Evolutionary conservation across 2,329 filamentous ascomycete species (phyloP), one percentile per base, ranked within the genome.

Genomic region (Alternaria longipes): DNA sequence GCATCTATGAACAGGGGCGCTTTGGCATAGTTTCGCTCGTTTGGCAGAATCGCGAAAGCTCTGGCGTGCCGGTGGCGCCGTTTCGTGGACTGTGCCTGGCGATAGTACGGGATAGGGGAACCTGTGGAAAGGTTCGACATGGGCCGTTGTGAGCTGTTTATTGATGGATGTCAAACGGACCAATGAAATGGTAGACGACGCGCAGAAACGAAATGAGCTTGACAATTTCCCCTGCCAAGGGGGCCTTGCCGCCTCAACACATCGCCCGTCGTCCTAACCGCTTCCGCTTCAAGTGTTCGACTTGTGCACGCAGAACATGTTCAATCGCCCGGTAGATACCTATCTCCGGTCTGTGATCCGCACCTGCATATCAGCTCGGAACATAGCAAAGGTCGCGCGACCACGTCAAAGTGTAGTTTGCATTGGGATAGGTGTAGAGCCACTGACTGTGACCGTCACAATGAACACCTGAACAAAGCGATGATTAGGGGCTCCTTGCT

Each of bases 91-190:
- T 54, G 63, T 72, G 65, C 65, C 54, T 63, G 50, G 62, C 60
- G 55, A 72, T 73, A 59, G 65, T 67, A 73, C 71, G 70, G 70
- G 63, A 77, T 74, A 76, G 74, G 75, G 73, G 72, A 54, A 67
- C 62, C 62, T 66, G 60, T 53, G 62, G 63, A 56, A 58, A 69
- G 70, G 62, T 62, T 63, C 59, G 61, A 70, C 66, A 65, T 63
- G 66, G 60, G 62, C 67, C 64, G 61, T 60, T 65, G 62, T 67
- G 68, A 68, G 68, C 59, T 59, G 69, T 70, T 73, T 76, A 75
- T 76, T 76, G 73, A 74, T 66, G 63, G 66, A 67, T 63, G 60
- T 57, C 60, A 44, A 58, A 42, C 32, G 50, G 53, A 54, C 65
- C 67, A 66, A 74, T 75, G 68, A 66, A 14, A 61, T 62, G 26